Base-by-base conservation (phyloP, 495 filamentous ascomycete species). In the Aspergillus nidulans region DNA sequence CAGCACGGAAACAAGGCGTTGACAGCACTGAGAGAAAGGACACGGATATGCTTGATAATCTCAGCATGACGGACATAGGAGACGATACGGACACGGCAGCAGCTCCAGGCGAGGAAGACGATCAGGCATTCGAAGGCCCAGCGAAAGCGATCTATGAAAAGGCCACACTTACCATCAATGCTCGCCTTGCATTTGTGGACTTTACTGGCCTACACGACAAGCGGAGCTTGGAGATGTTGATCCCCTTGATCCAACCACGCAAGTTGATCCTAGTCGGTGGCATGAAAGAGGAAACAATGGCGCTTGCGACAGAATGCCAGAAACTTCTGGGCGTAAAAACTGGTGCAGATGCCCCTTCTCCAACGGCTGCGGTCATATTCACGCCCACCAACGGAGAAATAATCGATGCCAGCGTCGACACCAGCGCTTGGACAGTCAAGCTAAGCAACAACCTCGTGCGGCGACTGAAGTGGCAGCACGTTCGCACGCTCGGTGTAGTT, bases 371-470 rank as follows among this genome's bases (percentile, higher is more conserved):
- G 6, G 84, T 87, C 54, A 86, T 97, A 18, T 92, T 91, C 69
- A 91, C 90, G 0, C 94, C 95, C 1, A 67, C 63, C 12, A 76
- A 87, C 32, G 90, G 91, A 15, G 72, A 79, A 46, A 72, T 76
- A 2, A 78, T 97, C 45, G 85, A 97, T 67, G 94, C 92, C 13
- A 96, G 91, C 60, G 92, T 97, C 34, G 94, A 99, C 62, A 97
- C 92, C 6, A 97, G 97, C 66, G 92, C 94, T 20, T 99, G 94
- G 94, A 85, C 87, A 24, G 87, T 97, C 46, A 96, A 90, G 63
- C 79, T 99, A 25, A 89, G 87, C 52, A 89, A 91, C 55, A 73
- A 79, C 38, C 82, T 99, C 23, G 85, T 94, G 26, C 86, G 87
- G 61, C 82, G 86, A 21, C 74, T 99, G 20, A 90, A 88, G 64